These are phyloP conservation scores for Hygrophoropsis aurantiaca DNA, from an alignment of 768 basidiomycete genomes.

Conservation along the genomic window DNA sequence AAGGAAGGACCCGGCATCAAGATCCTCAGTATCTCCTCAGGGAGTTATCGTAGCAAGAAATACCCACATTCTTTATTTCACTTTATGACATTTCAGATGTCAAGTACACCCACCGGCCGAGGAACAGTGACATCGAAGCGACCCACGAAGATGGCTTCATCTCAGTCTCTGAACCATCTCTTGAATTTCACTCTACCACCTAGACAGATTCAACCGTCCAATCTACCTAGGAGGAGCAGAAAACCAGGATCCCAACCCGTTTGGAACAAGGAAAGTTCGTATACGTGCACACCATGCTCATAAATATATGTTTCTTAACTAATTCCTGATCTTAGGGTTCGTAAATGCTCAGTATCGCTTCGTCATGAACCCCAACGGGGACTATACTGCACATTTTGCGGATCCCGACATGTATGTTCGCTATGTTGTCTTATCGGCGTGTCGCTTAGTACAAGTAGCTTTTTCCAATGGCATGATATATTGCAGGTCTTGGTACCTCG, in stretches of 20 bases:
- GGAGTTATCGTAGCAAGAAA: constrained; percentile 9
- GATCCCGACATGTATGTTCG: constrained; percentile 90
- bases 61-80: constrained; percentile 13
- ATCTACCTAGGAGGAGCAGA: constrained; percentile 73
- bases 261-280: constrained; percentile 93
- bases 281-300: constrained; percentile 1
- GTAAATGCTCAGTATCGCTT: constrained; percentile 97
- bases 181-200: constrained; percentile 95
- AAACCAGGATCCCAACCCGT: constrained; percentile 62
- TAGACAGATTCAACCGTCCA: constrained; percentile 63
- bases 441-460: constrained; percentile 44
- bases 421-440: constrained; percentile 2
- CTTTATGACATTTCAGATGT: constrained; percentile 28
- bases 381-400: constrained; percentile 93
- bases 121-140: constrained; percentile 51
- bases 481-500: constrained; percentile 92
- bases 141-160: constrained; percentile 64
- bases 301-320: constrained; percentile 12
- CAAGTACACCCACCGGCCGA: constrained; percentile 17
- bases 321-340: constrained; percentile 62
- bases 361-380: constrained; percentile 89
- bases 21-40: constrained; percentile 8
- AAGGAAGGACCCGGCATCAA: constrained; percentile 46
- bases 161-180: constrained; percentile 75
- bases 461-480: constrained; percentile 95